Conservation (phyloP, 768 basidiomycete genomes). For the Lentinula guzmanii region DNA sequence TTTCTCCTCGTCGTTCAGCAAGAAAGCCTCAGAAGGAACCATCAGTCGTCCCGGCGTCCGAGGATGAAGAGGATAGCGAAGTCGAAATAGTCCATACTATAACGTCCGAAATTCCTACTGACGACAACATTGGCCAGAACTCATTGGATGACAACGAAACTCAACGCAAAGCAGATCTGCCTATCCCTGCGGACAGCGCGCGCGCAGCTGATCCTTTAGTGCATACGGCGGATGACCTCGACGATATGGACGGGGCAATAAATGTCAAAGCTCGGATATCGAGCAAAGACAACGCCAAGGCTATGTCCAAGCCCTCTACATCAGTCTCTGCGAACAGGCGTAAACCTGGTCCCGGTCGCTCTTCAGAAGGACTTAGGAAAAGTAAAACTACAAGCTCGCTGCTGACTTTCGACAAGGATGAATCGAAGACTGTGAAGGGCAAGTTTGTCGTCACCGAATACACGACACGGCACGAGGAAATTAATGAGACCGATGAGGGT, state of each 20-base stretch:
- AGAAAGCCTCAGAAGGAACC: constrained; percentile 1
- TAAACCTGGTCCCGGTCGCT: constrained; percentile 47
- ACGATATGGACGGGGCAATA: constrained; percentile 31
- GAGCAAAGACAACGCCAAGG: neutral
- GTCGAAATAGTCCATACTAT: neutral
- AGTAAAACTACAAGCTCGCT: constrained; percentile 43
- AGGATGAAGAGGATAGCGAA: constrained; percentile 28
- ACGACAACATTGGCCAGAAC: neutral
- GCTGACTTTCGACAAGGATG: constrained; percentile 47
- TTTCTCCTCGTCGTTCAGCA: neutral
- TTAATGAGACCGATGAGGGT: neutral
- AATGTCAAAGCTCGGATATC: constrained; percentile 42
- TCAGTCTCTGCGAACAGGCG: constrained; percentile 13
- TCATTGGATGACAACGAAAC: neutral
- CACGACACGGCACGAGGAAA: neutral
- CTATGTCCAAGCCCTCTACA: neutral
- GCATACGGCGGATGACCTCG: constrained; percentile 42
- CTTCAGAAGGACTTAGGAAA: constrained; percentile 32
- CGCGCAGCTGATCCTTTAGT: constrained; percentile 50
- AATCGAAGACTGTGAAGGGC: constrained; percentile 44
- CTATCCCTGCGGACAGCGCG: constrained; percentile 35
- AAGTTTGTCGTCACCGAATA: constrained; percentile 20
- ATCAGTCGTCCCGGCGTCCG: constrained; percentile 25
- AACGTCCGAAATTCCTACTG: neutral
- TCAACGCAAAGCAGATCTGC: neutral